Evolutionary conservation across 192 early-diverging fungal genomes (phyloP), one percentile per base, ranked within the genome.

Genomic region (Backusella tuberculispora): DNA sequence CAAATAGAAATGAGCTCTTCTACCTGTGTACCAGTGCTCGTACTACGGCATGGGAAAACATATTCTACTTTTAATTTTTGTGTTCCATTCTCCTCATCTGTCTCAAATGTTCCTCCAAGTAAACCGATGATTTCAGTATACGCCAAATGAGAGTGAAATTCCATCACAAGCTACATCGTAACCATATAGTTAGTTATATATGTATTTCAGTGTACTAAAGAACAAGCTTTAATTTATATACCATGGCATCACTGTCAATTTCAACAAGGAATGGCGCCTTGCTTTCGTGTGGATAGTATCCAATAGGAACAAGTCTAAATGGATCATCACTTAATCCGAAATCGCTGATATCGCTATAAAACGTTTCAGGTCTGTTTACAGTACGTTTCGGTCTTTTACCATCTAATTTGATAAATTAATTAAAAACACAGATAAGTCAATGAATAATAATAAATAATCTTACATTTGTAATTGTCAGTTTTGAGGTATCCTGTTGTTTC

Each of bases 61-160:
- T 85, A 83, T 24, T 88, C 80, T 10, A 96, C 86, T 66, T 85
- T 79, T 15, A 97, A 66, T 3, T 81, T 66, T 71, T 79, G 66
- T 63, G 63, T 17, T 29, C 76, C 45, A 56, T 73, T 5, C 53
- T 60, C 73, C 17, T 80, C 75, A 9, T 76, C 78, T 66, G 38
- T 40, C 44, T 90, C 84, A 66, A 86, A 95, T 2, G 76, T 85
- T 0, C 97, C 97, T 63, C 96, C 97, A 8, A 98, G 86, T 26
- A 98, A 84, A 34, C 97, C 97, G 77, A 98, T 97, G 47, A 97
- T 92, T 75, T 98, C 97, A 1, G 95, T 95, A 72, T 95, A 84
- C n/a, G 93, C 92, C 75, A 98, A 83, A 76, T 98, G 96, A 26
- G 95, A 86, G 69, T 97, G 96, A 77, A 98, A 89, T 73, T 98